Percentiles rank a stretch among this genome's conserved stretches.
Conservation (phyloP, 2,329 filamentous ascomycete genomes). For the Sphaerulina populicola region DNA sequence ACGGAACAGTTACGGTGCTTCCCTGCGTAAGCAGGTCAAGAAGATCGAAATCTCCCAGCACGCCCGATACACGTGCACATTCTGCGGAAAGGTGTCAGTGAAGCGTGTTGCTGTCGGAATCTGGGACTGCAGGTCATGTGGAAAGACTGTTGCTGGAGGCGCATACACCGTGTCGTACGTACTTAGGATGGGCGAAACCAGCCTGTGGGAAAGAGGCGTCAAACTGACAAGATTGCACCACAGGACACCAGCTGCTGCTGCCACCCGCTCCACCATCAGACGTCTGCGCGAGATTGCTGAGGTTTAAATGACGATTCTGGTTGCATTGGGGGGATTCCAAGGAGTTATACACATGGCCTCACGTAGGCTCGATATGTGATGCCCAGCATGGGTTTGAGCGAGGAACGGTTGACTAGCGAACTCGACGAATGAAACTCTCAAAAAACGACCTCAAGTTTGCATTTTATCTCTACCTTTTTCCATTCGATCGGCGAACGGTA, state of each 20-base stretch:
- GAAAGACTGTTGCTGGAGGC: constrained; percentile 87
- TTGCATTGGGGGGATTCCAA: constrained; percentile 24
- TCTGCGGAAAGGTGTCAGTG: constrained; percentile 86
- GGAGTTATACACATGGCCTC: constrained; percentile 23
- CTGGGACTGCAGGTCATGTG: constrained; percentile 94
- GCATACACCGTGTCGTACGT: constrained; percentile 97
- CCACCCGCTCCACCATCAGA: constrained; percentile 92
- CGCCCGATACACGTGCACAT: constrained; percentile 93
- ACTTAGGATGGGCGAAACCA: constrained; percentile 6
- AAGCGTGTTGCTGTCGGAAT: constrained; percentile 79
- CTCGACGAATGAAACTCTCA: constrained; percentile 23
- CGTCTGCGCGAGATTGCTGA: constrained; percentile 95
- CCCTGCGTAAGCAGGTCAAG: constrained; percentile 99
- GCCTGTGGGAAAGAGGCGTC: neutral
- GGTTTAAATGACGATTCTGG: constrained; percentile 53
- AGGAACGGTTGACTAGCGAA: constrained; percentile 22
- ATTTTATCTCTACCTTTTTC: constrained; percentile 1
- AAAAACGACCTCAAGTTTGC: constrained; percentile 15
- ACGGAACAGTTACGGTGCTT: constrained; percentile 78
- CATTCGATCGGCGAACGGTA: constrained; percentile 7
- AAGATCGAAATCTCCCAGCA: constrained; percentile 99
- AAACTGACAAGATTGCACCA: constrained; percentile 15
- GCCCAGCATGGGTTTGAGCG: constrained; percentile 13
- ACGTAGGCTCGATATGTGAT: constrained; percentile 17
- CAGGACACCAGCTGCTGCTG: constrained; percentile 85